Base-by-base conservation (phyloP, 192 early-diverging fungal species). In the Entrophospora sp. region DNA sequence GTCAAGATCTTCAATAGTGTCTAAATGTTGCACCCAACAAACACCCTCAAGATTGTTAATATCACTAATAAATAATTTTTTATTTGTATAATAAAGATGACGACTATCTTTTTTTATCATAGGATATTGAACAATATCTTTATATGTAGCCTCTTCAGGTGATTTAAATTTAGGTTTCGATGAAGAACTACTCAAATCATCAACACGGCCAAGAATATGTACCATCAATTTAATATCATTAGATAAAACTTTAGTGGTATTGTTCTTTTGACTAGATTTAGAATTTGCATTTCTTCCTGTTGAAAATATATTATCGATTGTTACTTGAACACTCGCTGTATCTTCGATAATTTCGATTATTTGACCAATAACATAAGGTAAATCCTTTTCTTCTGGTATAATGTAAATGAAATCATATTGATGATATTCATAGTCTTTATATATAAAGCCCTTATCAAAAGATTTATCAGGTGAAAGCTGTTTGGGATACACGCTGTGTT, bases 371-470 rank as follows among this genome's bases (percentile, higher is more conserved):
- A 72, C 66, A 69, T 83, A 83, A 18, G 85, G 80, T 48, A 38
- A 18, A 22, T 71, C 67, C 16, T 31, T 60, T 28, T 69, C 51
- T 44, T 73, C 71, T 16, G 81, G 74, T 20, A 74, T 73, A 9
- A 86, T 64, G 38, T 85, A 88, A 0, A 81, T 80, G 38, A 81
- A 80, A 58, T 88, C 86, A 34, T 73, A 34, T 20, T 68, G 61
- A 45, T 82, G 83, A 31, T 86, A 88, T 53, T 76, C 74, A 2
- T 70, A 37, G 8, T 73, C 77, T 9, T 70, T 56, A 20, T 56
- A 67, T 10, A 4, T 37, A 25, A 75, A 49, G 8, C 40, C 44
- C 20, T 42, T 22, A 24, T 25, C 27, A 7, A 24, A 18, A 28
- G 24, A 38, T 18, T 46, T 37, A n/a, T 55, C 62, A 40, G 22